Percentiles rank a stretch among this genome's conserved stretches.
phyloP scores from a whole-genome alignment of 352 stramenopile species.

The Albugo laibachii region DNA sequence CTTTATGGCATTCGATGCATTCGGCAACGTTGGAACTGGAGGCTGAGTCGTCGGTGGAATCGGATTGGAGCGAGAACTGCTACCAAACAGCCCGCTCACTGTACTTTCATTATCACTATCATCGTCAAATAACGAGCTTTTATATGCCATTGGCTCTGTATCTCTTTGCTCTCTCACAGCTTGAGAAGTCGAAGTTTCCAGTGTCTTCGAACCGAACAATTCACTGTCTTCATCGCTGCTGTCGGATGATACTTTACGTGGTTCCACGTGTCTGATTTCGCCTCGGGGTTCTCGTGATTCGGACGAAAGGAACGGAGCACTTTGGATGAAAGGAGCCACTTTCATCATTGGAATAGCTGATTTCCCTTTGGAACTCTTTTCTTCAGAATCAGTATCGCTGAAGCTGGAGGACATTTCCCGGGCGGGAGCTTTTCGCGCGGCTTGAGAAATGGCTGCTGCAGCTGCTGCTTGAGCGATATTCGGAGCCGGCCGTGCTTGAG shows the following conservation, averaged over 20 bases:
- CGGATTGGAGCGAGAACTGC: not conserved
- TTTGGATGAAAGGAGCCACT: not conserved
- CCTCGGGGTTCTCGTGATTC: not conserved
- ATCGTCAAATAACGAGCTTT: conserved; percentile 27
- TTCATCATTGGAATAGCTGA: conserved; percentile 11
- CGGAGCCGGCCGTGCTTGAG: conserved; percentile 10
- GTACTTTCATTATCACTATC: conserved; percentile 18
- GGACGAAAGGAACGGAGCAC: not conserved
- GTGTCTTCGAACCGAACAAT: conserved; percentile 9
- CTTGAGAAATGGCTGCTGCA: not conserved
- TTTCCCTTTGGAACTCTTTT: conserved; percentile 15
- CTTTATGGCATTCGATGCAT: no score
- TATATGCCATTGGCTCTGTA: conserved; percentile 10
- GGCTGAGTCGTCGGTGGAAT: not conserved
- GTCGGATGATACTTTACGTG: conserved; percentile 7
- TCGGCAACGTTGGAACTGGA: not conserved
- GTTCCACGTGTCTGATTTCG: conserved; percentile 3
- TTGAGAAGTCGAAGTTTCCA: not conserved
- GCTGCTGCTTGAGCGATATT: conserved; percentile 5
- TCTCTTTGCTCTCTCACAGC: not conserved
- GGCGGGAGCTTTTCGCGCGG: not conserved
- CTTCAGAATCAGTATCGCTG: conserved; percentile 22
- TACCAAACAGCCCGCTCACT: not conserved
- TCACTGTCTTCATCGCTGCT: conserved; percentile 10
- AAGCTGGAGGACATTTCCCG: conserved; percentile 15